Percentiles rank a stretch among this genome's conserved stretches.
phyloP scores from a whole-genome alignment of 495 filamentous ascomycete species.

The Xanthoparmelia taractica region DNA sequence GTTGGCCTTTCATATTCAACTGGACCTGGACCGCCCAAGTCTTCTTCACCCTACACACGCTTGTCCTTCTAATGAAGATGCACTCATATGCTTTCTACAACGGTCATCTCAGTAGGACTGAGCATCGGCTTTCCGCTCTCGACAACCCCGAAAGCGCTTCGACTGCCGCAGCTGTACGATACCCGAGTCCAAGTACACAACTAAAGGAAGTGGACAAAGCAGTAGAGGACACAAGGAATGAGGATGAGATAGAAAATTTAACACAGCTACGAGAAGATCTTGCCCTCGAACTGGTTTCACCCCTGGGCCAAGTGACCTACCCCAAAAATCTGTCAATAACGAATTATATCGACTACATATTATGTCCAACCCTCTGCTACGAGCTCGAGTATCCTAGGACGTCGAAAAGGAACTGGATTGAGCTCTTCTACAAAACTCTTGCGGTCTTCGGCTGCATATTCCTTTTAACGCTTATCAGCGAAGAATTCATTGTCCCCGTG shows the following conservation, averaged over 20 bases:
- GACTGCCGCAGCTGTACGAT: constrained; percentile 61
- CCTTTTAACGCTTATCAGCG: constrained; percentile 78
- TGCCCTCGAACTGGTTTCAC: constrained; percentile 81
- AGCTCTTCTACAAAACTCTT: constrained; percentile 75
- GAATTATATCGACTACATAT: constrained; percentile 82
- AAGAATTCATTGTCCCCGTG: constrained; percentile 93
- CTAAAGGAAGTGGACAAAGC: constrained; percentile 32
- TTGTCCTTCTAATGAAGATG: constrained; percentile 95
- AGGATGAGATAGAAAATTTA: constrained; percentile 44
- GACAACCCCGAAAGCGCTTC: constrained; percentile 68
- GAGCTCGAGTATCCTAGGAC: constrained; percentile 93
- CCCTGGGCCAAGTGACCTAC: constrained; percentile 82
- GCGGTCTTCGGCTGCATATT: constrained; percentile 97
- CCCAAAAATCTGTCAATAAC: constrained; percentile 72
- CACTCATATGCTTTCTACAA: constrained; percentile 98
- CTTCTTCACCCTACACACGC: constrained; percentile 82
- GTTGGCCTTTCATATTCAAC: constrained; percentile 74
- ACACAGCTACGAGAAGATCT: constrained; percentile 72
- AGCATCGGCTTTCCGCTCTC: constrained; percentile 67
- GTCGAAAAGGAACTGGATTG: constrained; percentile 62
- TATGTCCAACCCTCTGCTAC: constrained; percentile 95
- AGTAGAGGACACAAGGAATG: constrained; percentile 31
- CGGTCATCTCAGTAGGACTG: constrained; percentile 82
- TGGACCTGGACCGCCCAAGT: constrained; percentile 97
- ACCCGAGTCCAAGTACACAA: constrained; percentile 54